Conservation (phyloP, 805 yeast genomes). For the Suhomyces prunicola region DNA sequence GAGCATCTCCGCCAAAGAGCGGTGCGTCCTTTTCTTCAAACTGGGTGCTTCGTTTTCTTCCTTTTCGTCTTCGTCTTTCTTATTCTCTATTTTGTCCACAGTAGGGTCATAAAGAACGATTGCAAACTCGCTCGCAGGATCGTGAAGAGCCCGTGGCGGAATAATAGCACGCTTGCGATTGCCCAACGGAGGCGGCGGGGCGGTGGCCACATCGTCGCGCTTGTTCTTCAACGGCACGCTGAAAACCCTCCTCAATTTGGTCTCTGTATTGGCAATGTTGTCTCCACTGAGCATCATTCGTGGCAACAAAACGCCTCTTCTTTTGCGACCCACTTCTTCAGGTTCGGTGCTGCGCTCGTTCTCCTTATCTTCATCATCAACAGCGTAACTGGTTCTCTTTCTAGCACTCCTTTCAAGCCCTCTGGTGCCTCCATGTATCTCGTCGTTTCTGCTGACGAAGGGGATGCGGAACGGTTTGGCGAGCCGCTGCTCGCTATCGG, state of each 20-base stretch:
- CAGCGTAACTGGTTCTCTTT: slow-evolving; percentile 33
- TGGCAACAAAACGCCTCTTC: slow-evolving; percentile 58
- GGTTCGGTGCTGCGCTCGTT: slow-evolving; percentile 3
- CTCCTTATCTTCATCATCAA: slow-evolving; percentile 14
- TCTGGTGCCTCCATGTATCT: background rate
- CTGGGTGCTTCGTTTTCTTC: background rate
- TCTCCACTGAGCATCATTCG: slow-evolving; percentile 44
- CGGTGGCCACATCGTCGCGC: slow-evolving; percentile 25
- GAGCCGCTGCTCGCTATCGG: slow-evolving; percentile 51
- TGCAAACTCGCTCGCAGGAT: slow-evolving; percentile 90
- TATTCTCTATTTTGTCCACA: slow-evolving; percentile 54
- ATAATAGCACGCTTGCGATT: slow-evolving; percentile 64
- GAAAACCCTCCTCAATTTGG: slow-evolving; percentile 46
- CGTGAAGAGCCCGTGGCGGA: slow-evolving; percentile 92
- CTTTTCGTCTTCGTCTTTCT: slow-evolving; percentile 8
- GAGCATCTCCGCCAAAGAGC: slow-evolving; percentile 72
- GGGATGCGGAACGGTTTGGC: slow-evolving; percentile 71
- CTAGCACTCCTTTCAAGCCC: slow-evolving; percentile 18
- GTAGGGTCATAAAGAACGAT: slow-evolving; percentile 95
- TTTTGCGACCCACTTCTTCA: slow-evolving; percentile 30
- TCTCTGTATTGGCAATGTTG: slow-evolving; percentile 33
- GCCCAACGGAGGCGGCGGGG: slow-evolving; percentile 82
- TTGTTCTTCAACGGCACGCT: slow-evolving; percentile 55
- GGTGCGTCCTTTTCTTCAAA: slow-evolving; percentile 43
- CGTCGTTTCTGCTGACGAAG: slow-evolving; percentile 26